Percentiles rank a stretch among this genome's conserved stretches.
Conservation (phyloP, 2,329 filamentous ascomycete species). For the Epichloe gansuensis region DNA sequence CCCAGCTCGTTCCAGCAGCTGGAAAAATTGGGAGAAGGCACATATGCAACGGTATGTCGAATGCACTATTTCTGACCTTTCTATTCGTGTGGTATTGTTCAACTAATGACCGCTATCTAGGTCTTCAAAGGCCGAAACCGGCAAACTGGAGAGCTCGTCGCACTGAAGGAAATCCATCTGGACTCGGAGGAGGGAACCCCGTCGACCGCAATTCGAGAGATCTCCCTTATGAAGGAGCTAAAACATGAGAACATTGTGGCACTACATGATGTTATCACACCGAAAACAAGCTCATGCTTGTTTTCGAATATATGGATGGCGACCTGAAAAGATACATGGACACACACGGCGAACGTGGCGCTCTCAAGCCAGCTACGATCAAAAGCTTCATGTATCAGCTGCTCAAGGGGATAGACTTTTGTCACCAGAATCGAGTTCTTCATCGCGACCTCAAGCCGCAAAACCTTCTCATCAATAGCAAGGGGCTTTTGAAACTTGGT, state of each 20-base stretch:
- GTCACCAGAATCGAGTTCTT: conserved; percentile 91
- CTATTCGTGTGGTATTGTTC: background rate
- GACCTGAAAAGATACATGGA: conserved; percentile 99
- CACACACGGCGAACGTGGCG: conserved; percentile 75
- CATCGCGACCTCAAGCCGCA: conserved; percentile 95
- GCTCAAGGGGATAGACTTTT: conserved; percentile 90
- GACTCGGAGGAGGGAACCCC: conserved; percentile 97
- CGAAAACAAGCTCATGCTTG: conserved; percentile 98
- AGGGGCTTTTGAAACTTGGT: conserved; percentile 81
- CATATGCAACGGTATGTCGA: conserved; percentile 73
- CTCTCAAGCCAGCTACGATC: conserved; percentile 79
- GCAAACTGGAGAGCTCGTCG: conserved; percentile 91
- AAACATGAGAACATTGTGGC: conserved; percentile 98
- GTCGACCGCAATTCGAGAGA: conserved; percentile 93
- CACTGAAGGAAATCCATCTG: conserved; percentile 96
- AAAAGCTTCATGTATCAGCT: conserved; percentile 99
- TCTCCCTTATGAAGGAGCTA: conserved; percentile 97
- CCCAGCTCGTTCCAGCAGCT: conserved; percentile 98
- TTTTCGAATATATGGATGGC: conserved; percentile 98
- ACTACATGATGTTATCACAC: conserved; percentile 98
- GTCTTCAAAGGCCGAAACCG: conserved; percentile 98
- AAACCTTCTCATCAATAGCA: conserved; percentile 88
- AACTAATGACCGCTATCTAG: conserved; percentile 31
- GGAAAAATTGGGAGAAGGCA: conserved; percentile 96
- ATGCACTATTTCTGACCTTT: background rate